A percentile compares a stretch with the other conserved stretches of the same genome.
Conservation (phyloP, 768 basidiomycete genomes). For the Pisolithus orientalis region DNA sequence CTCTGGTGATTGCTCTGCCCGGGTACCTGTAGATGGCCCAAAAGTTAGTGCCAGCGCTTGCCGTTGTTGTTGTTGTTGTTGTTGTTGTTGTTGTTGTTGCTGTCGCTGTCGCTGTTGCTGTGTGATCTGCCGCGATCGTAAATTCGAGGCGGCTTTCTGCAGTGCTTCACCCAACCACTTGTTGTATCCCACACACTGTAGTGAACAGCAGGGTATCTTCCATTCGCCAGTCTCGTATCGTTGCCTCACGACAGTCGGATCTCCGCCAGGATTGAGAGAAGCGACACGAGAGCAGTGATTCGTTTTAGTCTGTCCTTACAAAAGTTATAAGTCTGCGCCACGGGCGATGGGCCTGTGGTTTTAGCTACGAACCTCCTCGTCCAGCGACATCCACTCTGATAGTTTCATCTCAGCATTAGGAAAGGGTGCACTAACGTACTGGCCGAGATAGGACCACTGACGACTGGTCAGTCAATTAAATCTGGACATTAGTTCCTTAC, state of each 20-base stretch:
- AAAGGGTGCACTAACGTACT: constrained; percentile 15
- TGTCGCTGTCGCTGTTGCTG: neutral
- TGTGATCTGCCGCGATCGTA: neutral
- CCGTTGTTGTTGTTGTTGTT: too few species aligned
- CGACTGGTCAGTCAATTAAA: neutral
- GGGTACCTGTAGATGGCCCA: neutral
- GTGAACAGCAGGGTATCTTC: constrained; percentile 20
- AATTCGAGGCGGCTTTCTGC: neutral
- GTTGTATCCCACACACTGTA: constrained; percentile 25
- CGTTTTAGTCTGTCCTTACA: neutral
- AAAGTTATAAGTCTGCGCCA: neutral
- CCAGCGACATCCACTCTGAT: constrained; percentile 26
- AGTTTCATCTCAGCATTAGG: constrained; percentile 21
- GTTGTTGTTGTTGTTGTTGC: too few species aligned
- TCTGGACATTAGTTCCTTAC: constrained; percentile 2
- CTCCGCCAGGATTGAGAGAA: neutral
- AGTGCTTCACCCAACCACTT: constrained; percentile 3
- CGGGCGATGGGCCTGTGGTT: neutral
- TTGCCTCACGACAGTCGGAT: constrained; percentile 10
- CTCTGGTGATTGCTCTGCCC: neutral
- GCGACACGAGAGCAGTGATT: neutral
- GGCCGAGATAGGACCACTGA: constrained; percentile 27
- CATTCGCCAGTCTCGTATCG: constrained; percentile 21
- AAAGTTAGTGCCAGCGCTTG: neutral
- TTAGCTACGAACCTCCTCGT: constrained; percentile 20